Evolutionary conservation across 2,329 filamentous ascomycete genomes (phyloP).

Genomic region (Fusarium bulbicola): DNA sequence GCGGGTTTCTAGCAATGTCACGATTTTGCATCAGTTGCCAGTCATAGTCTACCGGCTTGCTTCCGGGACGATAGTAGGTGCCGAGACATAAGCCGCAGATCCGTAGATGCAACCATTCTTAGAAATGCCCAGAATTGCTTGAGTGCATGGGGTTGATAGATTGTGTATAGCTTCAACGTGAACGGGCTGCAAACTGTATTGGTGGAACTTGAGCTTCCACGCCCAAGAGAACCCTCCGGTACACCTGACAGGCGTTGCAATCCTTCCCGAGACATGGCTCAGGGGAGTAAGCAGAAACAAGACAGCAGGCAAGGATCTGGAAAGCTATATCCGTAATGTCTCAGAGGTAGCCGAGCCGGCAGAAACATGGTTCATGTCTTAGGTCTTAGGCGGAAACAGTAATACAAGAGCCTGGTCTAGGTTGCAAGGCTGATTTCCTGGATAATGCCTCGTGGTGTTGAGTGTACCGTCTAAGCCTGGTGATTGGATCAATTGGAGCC

Average conservation of each 20-base stretch:
- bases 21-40: neutral
- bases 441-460: conserved; percentile 32
- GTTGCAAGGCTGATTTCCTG: conserved; percentile 36
- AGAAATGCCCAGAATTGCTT: conserved; percentile 6
- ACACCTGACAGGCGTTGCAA: neutral
- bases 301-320: conserved; percentile 14
- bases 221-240: neutral
- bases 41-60: neutral
- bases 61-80: conserved; percentile 9
- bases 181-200: conserved; percentile 15
- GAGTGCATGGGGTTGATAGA: neutral
- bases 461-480: conserved; percentile 1
- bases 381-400: conserved; percentile 4
- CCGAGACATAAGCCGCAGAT: conserved; percentile 11
- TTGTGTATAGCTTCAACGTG: conserved; percentile 11
- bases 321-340: conserved; percentile 14
- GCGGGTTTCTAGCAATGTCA: conserved; percentile 13
- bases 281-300: conserved; percentile 6
- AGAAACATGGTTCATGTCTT: conserved; percentile 13
- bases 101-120: conserved; percentile 13
- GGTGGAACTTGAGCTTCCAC: neutral
- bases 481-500: conserved; percentile 26
- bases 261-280: conserved; percentile 35
- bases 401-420: neutral
- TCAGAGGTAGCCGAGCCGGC: conserved; percentile 33